These are phyloP conservation scores for Colletotrichum truncatum DNA, from an alignment of 2,329 filamentous ascomycete species.

Conservation along the genomic window DNA sequence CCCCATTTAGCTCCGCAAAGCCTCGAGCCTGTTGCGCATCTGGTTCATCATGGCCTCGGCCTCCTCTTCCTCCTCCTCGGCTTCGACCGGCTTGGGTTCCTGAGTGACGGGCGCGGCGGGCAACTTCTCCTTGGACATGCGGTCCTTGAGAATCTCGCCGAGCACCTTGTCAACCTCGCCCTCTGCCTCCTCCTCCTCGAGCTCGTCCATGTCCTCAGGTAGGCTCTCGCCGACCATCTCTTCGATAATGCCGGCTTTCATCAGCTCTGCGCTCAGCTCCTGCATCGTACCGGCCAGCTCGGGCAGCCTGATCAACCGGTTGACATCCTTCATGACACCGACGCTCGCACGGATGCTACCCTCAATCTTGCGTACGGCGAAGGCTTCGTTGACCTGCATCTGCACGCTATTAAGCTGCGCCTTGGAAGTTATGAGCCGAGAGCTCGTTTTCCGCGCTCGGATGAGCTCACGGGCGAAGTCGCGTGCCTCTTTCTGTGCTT, in stretches of 20 bases:
- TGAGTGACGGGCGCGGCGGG: constrained; percentile 63
- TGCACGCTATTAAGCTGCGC: constrained; percentile 92
- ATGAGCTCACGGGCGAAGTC: constrained; percentile 90
- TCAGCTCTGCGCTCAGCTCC: constrained; percentile 85
- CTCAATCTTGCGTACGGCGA: constrained; percentile 94
- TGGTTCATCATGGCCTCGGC: constrained; percentile 91
- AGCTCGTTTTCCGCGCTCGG: constrained; percentile 78
- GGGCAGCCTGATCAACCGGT: constrained; percentile 83
- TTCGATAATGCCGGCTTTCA: constrained; percentile 96
- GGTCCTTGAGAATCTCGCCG: constrained; percentile 88
- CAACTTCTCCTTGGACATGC: constrained; percentile 69
- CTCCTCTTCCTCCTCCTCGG: constrained; percentile 76
- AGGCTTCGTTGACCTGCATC: constrained; percentile 98
- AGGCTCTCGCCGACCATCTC: constrained; percentile 93
- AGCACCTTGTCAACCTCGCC: constrained; percentile 92
- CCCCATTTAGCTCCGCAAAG: constrained; percentile 77
- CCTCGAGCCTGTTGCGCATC: constrained; percentile 92
- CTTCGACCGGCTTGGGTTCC: constrained; percentile 61
- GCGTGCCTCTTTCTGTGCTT: constrained; percentile 84
- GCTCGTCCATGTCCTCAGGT: constrained; percentile 76
- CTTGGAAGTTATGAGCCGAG: constrained; percentile 83
- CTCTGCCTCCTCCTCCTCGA: constrained; percentile 78
- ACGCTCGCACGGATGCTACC: constrained; percentile 87
- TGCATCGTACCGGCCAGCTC: constrained; percentile 91
- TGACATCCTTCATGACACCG: constrained; percentile 97